Percentiles rank a stretch among this genome's conserved stretches.
These are phyloP conservation scores for Atractiella rhizophila DNA, from an alignment of 768 basidiomycete genomes.

Conservation along the genomic window DNA sequence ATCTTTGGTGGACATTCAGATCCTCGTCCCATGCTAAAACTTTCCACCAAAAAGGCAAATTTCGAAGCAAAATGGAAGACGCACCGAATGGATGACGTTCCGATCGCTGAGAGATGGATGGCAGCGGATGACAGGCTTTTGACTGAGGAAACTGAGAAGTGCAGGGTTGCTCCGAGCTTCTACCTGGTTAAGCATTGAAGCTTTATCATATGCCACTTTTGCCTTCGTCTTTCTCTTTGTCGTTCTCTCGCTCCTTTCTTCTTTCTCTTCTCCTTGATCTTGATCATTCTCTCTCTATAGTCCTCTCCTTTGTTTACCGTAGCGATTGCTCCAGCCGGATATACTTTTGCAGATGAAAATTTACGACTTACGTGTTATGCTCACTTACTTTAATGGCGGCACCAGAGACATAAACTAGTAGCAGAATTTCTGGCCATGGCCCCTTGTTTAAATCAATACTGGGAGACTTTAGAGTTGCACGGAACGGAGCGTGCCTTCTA, in stretches of 20 bases:
- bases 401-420: too few species aligned
- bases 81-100: conserved; percentile 26
- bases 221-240: not conserved
- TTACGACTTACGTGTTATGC: too few species aligned
- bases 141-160: conserved; percentile 51
- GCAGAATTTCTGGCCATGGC: too few species aligned
- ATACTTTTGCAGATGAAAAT: too few species aligned
- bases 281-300: too few species aligned
- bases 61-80: conserved; percentile 35
- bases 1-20: conserved; percentile 75
- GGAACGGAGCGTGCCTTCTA: too few species aligned
- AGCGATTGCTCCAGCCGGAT: too few species aligned
- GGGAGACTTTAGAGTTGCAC: too few species aligned
- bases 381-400: too few species aligned
- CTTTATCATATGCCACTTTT: not conserved
- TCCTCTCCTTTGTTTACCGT: too few species aligned
- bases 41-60: conserved; percentile 41
- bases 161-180: conserved; percentile 62
- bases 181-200: conserved; percentile 5
- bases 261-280: too few species aligned
- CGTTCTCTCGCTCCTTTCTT: conserved; percentile 1
- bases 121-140: conserved; percentile 47
- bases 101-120: conserved; percentile 44
- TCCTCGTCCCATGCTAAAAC: conserved; percentile 47
- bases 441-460: too few species aligned